Evolutionary conservation across 331 rosid species (phyloP), one percentile per base, ranked within the genome.

Genomic region (Acacia concinna): DNA sequence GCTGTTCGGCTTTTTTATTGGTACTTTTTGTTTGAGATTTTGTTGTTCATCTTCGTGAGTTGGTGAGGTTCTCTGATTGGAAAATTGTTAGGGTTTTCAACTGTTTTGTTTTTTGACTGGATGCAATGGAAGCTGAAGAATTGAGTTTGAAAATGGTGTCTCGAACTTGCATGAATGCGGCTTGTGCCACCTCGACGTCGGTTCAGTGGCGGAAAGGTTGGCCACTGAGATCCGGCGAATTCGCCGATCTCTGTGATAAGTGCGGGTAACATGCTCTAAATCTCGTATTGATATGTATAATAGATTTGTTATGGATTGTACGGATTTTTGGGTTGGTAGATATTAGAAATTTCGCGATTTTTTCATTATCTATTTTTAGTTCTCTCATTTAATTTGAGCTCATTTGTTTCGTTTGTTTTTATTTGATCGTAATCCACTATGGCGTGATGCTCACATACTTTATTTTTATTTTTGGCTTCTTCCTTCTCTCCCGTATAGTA

Each of bases 211-310:
- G 86, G 52, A 91, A 86, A 88, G 99, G 98, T 51, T 96, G 99
- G 99, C 77, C 89, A 37, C 82, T 96, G 85, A 97, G 98, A 96
- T 96, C 98, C 76, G 98, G 98, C 37, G 93, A 93, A 80, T 90
- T 88, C 81, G 96, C 94, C 40, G 88, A 86, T 86, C 98, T 96
- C 44, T 96, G 99, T 67, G 89, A 90, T 82, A 90, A 93, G 82
- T 96, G 99, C 97, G 92, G 98, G 99, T 96, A 89, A 77, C 79
- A 57, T 49, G 18, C 38, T 25, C 54, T 76, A 57, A 18, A 79
- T 85, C 75, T 52, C 71, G 21, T 73, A 73, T 70, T 72, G 28
- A 72, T 35, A 6, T 23, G 32, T 46, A 68, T 34, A 68, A 56
- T 68, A 44, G 60, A 31, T 71, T 34, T 27, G 31, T 41, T 3